A percentile compares a stretch with the other conserved stretches of the same genome.
phyloP scores from a whole-genome alignment of 2,329 filamentous ascomycete species.

The Trichoderma harzianum region DNA sequence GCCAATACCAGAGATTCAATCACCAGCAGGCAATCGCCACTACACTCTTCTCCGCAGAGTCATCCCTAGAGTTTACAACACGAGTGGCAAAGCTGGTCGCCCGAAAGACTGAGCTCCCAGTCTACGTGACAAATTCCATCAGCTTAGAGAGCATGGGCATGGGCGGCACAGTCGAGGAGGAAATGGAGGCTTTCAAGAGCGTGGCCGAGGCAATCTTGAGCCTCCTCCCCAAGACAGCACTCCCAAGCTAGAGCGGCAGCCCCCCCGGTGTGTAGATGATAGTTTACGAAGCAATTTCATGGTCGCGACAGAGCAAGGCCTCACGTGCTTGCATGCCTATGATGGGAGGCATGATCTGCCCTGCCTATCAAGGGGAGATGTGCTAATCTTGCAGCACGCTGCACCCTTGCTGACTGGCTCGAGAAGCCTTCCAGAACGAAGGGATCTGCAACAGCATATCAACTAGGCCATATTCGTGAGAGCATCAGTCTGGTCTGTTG shows the following conservation, averaged over 20 bases:
- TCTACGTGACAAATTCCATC: slow-evolving; percentile 89
- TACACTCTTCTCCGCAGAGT: slow-evolving; percentile 70
- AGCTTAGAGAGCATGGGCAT: slow-evolving; percentile 70
- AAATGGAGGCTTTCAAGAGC: slow-evolving; percentile 81
- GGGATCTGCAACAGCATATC: background rate
- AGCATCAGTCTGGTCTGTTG: background rate
- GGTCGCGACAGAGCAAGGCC: background rate
- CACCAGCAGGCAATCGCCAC: slow-evolving; percentile 68
- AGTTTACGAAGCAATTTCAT: background rate
- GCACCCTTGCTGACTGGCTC: background rate
- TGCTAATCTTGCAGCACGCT: background rate
- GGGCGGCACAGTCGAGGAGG: slow-evolving; percentile 83
- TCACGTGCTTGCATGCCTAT: background rate
- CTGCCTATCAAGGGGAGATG: background rate
- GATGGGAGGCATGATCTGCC: background rate
- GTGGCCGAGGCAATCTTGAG: slow-evolving; percentile 64
- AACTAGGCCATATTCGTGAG: background rate
- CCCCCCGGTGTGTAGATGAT: background rate
- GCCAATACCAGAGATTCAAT: slow-evolving; percentile 44
- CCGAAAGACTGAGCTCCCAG: slow-evolving; percentile 66
- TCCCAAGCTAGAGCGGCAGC: background rate
- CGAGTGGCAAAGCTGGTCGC: slow-evolving; percentile 80
- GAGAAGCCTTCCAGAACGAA: background rate
- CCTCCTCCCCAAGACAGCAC: background rate
- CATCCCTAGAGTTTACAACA: slow-evolving; percentile 81